Evolutionary conservation across 169 alveolate genomes (phyloP).

Genomic region (Eimeria mitis): DNA sequence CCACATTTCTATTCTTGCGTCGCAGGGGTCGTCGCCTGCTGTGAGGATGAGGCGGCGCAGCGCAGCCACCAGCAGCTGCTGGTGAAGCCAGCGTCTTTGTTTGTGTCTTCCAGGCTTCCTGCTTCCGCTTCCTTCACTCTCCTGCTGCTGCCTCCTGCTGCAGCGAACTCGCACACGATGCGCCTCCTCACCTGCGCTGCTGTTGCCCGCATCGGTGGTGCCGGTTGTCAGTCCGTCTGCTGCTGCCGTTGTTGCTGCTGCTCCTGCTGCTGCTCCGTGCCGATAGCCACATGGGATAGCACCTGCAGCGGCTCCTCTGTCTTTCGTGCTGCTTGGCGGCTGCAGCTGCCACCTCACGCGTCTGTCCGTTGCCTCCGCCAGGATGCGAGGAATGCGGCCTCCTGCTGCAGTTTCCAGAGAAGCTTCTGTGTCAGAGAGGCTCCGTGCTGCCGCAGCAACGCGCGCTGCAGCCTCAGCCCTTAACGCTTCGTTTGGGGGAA

Average conservation of each 20-base stretch:
- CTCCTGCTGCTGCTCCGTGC: not conserved
- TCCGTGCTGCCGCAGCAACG: constrained; percentile 53
- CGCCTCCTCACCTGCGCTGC: constrained; percentile 54
- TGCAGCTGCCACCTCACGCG: constrained; percentile 57
- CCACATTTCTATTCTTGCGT: constrained; percentile 2
- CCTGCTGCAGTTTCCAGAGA: constrained; percentile 14
- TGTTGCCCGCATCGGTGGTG: constrained; percentile 37
- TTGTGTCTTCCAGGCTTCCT: constrained; percentile 40
- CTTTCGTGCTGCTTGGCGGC: not conserved
- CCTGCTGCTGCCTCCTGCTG: constrained; percentile 61
- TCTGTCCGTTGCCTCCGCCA: constrained; percentile 22
- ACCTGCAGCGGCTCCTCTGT: not conserved
- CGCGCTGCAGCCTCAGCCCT: constrained; percentile 48
- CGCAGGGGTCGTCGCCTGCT: constrained; percentile 59
- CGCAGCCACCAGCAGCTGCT: constrained; percentile 78
- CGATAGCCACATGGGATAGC: no score
- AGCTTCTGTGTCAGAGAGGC: constrained; percentile 44
- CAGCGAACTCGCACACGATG: constrained; percentile 23
- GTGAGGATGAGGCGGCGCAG: constrained; percentile 50
- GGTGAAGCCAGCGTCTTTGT: constrained; percentile 76
- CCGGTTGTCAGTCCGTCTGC: not conserved
- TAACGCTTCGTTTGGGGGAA: not conserved
- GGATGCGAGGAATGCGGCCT: constrained; percentile 11
- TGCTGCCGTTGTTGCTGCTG: constrained; percentile 31
- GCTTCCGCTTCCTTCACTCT: constrained; percentile 74